Base-by-base conservation (phyloP, 805 yeast genomes). In the Zygoascus bituminiphila region DNA sequence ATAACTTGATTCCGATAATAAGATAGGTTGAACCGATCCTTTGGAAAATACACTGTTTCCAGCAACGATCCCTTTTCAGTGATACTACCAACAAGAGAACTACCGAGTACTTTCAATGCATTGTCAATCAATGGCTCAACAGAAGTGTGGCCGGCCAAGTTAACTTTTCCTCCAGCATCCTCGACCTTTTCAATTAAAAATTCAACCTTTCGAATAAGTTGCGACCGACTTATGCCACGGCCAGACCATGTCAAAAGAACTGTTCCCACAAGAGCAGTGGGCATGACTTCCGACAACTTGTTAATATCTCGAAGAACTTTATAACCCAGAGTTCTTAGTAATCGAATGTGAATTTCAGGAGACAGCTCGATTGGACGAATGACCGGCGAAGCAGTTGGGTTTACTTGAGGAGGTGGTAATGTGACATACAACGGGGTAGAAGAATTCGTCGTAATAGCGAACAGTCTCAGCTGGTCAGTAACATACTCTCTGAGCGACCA, bases 1-100 rank as follows among this genome's bases (percentile, higher is more conserved):
- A 78, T 75, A 8, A 73, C 65, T 58, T 76, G 74, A 61, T 78
- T 78, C 53, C 81, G 76, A 63, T 78, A 78, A 57, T 76, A 78
- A 39, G 77, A 68, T 37, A 78, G 67, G 61, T 76, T 81, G 62
- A 79, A 74, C 9, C 77, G 64, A 53, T 76, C 78, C 45, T 68
- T 69, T 25, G 79, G 66, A 42, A 47, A 54, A 56, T 62, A 69
- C 20, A 68, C 68, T 20, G 67, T 57, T 51, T 69, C 74, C 14
- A 69, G 54, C 45, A 69, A 52, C 3, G 46, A 29, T 25, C 59
- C 62, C 52, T 61, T 59, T 35, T 54, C 54, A 23, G 52, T 55
- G 24, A 61, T 63, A 8, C 53, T 54, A 9, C 62, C 61, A 1
- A 69, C 71, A 29, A 69, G 53, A 23, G 64, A 64, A n/a, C 57